Evolutionary conservation across 371 early-diverging fungal species (phyloP).

Genomic region (Zopfochytrium polystomum): DNA sequence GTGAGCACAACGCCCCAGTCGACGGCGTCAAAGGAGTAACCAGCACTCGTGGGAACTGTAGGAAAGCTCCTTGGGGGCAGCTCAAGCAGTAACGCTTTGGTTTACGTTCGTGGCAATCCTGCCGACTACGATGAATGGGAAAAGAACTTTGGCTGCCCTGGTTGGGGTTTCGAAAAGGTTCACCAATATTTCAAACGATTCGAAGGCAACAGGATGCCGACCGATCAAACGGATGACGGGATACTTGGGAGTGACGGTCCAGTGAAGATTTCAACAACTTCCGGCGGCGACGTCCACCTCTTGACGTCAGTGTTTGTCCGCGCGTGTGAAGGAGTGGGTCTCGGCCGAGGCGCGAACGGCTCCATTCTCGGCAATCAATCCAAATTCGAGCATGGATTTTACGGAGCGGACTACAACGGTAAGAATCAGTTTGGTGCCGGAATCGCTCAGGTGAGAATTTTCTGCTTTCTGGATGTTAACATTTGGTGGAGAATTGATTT

Average conservation of each 20-base stretch:
- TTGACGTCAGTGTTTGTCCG: slow-evolving; percentile 3
- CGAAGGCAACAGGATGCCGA: slow-evolving; percentile 7
- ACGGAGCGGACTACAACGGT: slow-evolving; percentile 28
- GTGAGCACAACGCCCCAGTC: too few species aligned
- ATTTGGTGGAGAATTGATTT: too few species aligned
- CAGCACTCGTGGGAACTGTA: too few species aligned
- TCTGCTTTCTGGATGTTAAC: too few species aligned
- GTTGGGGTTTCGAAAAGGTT: slow-evolving; percentile 18
- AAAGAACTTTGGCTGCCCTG: slow-evolving; percentile 13
- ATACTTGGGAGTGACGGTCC: slow-evolving; percentile 11
- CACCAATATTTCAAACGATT: slow-evolving; percentile 18
- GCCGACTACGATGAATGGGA: slow-evolving; percentile 27
- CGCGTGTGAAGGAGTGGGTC: slow-evolving; percentile 1
- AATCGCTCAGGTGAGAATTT: slow-evolving; percentile 3
- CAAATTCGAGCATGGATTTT: neutral
- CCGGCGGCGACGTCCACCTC: neutral
- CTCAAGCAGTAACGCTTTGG: slow-evolving; percentile 42
- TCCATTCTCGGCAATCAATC: neutral
- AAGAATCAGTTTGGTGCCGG: slow-evolving; percentile 16
- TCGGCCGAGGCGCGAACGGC: slow-evolving; percentile 1
- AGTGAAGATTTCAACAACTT: slow-evolving; percentile 11
- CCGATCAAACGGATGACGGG: neutral
- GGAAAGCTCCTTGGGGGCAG: slow-evolving; percentile 38
- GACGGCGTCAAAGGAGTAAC: too few species aligned
- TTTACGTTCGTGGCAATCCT: slow-evolving; percentile 35